Conservation (phyloP, 2,329 filamentous ascomycete genomes). For the Trichoderma cornu-damae region DNA sequence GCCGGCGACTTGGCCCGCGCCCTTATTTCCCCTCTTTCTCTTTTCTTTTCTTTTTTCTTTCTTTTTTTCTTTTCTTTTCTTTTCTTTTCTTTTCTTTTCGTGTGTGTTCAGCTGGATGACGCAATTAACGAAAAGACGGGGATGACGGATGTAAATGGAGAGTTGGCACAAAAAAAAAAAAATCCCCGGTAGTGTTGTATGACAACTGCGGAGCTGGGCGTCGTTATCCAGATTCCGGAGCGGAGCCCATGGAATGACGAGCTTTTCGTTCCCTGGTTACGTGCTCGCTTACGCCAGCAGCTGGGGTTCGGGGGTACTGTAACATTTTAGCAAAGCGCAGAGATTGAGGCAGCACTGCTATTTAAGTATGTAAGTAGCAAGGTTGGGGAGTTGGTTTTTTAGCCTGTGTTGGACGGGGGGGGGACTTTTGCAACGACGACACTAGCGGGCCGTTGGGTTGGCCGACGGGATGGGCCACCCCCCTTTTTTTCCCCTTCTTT, state of each 20-base stretch:
- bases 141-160: not conserved
- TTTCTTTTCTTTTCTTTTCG: not conserved
- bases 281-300: conserved; percentile 16
- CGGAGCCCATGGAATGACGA: conserved; percentile 6
- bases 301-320: not conserved
- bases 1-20: not conserved
- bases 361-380: not conserved
- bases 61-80: no score
- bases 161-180: not conserved
- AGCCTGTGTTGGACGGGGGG: not conserved
- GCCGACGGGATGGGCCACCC: not conserved
- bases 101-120: not conserved
- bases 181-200: not conserved
- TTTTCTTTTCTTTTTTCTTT: no score
- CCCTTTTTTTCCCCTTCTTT: no score
- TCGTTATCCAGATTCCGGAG: not conserved
- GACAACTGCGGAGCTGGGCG: not conserved
- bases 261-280: not conserved
- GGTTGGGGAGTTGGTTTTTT: not conserved
- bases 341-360: no score
- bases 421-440: not conserved
- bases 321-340: not conserved
- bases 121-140: not conserved
- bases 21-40: no score
- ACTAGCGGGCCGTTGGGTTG: not conserved